A percentile compares a stretch with the other conserved stretches of the same genome.
Conservation (phyloP, 352 stramenopile genomes). For the Phytophthora syringae region DNA sequence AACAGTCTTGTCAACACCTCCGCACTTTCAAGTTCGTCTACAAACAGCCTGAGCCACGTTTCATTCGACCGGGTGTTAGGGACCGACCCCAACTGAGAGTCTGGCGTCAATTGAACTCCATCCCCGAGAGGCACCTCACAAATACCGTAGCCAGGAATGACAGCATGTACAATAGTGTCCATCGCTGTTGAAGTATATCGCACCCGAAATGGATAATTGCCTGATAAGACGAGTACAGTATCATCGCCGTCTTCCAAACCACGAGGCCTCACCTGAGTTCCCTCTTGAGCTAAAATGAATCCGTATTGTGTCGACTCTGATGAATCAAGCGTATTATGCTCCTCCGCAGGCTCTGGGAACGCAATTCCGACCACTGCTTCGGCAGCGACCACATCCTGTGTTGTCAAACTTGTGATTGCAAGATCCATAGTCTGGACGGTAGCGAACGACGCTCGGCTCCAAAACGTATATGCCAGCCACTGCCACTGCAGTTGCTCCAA, state of each 20-base stretch:
- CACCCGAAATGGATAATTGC: not conserved
- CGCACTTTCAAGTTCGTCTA: not conserved
- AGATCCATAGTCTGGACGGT: not conserved
- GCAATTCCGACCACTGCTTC: not conserved
- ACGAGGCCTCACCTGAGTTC: not conserved
- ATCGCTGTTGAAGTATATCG: not conserved
- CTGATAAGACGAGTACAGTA: not conserved
- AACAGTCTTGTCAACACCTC: not conserved
- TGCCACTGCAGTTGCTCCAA: not conserved
- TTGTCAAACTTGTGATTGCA: not conserved
- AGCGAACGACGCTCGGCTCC: not conserved
- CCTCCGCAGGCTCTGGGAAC: not conserved
- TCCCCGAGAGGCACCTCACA: not conserved
- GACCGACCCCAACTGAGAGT: not conserved
- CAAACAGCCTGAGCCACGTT: not conserved
- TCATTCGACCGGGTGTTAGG: not conserved
- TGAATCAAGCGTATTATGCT: too few species aligned
- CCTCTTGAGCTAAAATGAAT: not conserved
- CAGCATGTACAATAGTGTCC: not conserved
- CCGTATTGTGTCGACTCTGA: not conserved
- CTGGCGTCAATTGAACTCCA: not conserved
- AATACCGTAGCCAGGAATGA: not conserved
- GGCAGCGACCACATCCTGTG: not conserved
- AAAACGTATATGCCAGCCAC: not conserved
- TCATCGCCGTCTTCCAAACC: not conserved